Evolutionary conservation across 2,329 filamentous ascomycete genomes (phyloP).

Genomic region (Colletotrichum liaoningense): DNA sequence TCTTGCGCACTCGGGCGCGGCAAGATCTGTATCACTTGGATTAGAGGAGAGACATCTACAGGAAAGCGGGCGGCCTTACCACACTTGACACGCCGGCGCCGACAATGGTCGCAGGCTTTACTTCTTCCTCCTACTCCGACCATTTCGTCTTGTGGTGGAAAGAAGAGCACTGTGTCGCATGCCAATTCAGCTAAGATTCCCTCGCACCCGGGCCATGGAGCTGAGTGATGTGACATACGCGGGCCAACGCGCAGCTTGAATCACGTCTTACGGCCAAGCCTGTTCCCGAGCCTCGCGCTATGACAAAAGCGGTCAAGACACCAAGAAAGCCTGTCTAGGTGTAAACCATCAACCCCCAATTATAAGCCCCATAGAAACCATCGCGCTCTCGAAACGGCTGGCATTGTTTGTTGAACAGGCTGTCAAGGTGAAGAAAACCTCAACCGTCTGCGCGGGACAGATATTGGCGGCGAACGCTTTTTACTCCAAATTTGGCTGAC

Average conservation of each 20-base stretch:
- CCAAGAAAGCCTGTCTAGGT: too few species aligned
- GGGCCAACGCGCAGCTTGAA: background rate
- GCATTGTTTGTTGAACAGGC: too few species aligned
- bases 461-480: too few species aligned
- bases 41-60: background rate
- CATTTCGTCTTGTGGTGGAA: background rate
- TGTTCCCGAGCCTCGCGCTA: background rate
- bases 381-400: too few species aligned
- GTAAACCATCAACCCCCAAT: too few species aligned
- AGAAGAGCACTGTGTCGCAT: background rate
- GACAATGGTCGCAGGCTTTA: background rate
- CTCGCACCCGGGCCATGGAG: background rate
- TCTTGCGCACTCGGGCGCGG: background rate
- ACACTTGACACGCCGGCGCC: background rate
- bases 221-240: background rate
- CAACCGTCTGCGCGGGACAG: too few species aligned
- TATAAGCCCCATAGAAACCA: too few species aligned
- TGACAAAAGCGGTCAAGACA: background rate
- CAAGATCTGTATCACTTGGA: background rate
- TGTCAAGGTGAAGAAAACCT: too few species aligned
- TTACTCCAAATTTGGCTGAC: too few species aligned
- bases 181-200: background rate
- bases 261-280: background rate
- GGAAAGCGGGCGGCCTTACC: background rate
- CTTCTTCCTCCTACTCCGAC: background rate